A percentile compares a stretch with the other conserved stretches of the same genome.
Evolutionary conservation across 225 moss, liverwort and hornwort genomes (phyloP).

Genomic region (Neckera pumila): DNA sequence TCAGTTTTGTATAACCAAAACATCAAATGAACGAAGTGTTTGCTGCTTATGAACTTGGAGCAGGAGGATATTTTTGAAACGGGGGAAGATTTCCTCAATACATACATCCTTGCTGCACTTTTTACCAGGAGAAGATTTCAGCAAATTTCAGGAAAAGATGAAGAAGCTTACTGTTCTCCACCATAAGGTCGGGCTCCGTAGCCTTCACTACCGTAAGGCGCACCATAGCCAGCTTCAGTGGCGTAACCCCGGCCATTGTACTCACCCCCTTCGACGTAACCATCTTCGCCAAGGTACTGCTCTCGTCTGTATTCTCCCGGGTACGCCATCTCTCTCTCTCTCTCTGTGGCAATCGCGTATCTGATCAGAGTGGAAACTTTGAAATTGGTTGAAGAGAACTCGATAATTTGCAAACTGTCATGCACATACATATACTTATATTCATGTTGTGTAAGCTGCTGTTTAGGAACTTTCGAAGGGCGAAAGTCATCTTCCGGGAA

Average conservation of each 20-base stretch:
- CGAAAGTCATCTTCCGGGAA: background rate
- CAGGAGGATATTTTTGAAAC: background rate
- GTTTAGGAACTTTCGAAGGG: background rate
- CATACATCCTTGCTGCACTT: background rate
- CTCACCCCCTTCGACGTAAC: background rate
- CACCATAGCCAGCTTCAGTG: background rate
- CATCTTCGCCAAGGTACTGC: constrained; percentile 2
- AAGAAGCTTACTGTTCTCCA: background rate
- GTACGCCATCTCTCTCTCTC: constrained; percentile 20
- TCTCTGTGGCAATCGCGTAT: background rate
- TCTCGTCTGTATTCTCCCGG: constrained; percentile 7
- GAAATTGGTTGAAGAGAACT: background rate
- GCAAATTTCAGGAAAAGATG: background rate
- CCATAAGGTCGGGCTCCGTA: background rate
- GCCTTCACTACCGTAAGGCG: background rate
- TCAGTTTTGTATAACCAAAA: background rate
- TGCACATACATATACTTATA: background rate
- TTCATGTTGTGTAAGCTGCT: background rate
- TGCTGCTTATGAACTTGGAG: background rate
- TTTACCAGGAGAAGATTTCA: too few relatives aligned
- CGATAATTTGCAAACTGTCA: background rate
- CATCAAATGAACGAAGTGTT: background rate
- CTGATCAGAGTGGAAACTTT: background rate
- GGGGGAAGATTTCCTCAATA: background rate
- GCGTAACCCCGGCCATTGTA: background rate